phyloP scores from a whole-genome alignment of 1,284 basidiomycete genomes.

The Calocybe gambosa region DNA sequence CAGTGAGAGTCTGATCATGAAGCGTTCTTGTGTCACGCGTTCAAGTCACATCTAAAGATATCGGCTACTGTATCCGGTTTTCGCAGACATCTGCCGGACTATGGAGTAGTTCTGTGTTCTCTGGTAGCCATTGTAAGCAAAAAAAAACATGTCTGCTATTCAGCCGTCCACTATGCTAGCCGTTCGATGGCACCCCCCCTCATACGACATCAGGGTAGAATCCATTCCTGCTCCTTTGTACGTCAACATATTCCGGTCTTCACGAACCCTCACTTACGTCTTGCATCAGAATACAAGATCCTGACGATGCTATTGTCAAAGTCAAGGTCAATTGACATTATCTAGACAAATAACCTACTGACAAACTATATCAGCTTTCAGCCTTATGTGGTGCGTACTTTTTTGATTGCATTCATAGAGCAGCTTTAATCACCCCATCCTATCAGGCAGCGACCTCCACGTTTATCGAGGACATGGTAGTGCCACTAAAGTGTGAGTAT shows the following conservation, averaged over 20 bases:
- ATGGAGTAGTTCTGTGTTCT: not conserved
- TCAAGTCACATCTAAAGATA: not conserved
- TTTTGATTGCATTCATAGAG: not conserved
- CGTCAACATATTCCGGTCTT: slow-evolving; percentile 10
- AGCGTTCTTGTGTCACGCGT: not conserved
- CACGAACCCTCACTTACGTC: not conserved
- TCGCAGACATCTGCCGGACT: not conserved
- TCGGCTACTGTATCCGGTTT: not conserved
- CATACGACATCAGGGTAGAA: slow-evolving; percentile 63
- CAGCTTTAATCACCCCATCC: not conserved
- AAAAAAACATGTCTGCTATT: not conserved
- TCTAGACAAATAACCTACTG: not conserved
- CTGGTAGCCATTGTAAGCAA: not conserved
- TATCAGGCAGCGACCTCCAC: slow-evolving; percentile 68
- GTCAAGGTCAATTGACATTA: slow-evolving; percentile 33
- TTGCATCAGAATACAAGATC: slow-evolving; percentile 49
- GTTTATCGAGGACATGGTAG: slow-evolving; percentile 58
- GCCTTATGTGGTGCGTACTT: slow-evolving; percentile 57
- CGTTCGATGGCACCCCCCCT: slow-evolving; percentile 59
- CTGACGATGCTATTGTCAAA: slow-evolving; percentile 73
- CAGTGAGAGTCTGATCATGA: not conserved
- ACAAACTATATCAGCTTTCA: slow-evolving; percentile 42
- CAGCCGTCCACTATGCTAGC: slow-evolving; percentile 16
- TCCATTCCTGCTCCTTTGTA: slow-evolving; percentile 51
- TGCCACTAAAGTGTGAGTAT: slow-evolving; percentile 31